Evolutionary conservation across 495 filamentous ascomycete species (phyloP).

Genomic region (Aspergillus saccharolyticus): DNA sequence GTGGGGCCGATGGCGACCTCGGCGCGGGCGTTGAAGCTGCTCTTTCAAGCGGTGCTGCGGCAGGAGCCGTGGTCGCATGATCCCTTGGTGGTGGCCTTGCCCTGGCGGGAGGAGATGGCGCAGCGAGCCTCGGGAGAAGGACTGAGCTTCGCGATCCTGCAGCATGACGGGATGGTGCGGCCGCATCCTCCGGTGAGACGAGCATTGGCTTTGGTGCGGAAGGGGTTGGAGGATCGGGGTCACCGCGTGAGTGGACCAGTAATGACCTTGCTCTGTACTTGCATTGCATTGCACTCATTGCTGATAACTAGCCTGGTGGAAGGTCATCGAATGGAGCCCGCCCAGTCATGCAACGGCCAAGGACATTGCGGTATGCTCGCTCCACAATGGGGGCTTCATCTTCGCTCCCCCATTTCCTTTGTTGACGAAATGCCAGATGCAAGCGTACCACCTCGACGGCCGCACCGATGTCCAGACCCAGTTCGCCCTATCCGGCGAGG

Average conservation of each 20-base stretch:
- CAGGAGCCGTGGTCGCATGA: constrained; percentile 62
- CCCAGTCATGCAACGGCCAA: constrained; percentile 39
- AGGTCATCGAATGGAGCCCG: constrained; percentile 56
- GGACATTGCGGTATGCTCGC: constrained; percentile 26
- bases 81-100: constrained; percentile 55
- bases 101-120: constrained; percentile 55
- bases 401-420: no score
- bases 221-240: constrained; percentile 47
- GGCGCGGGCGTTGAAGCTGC: constrained; percentile 43
- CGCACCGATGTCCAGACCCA: constrained; percentile 46
- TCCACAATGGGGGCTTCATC: no score
- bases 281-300: no score
- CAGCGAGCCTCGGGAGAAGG: constrained; percentile 28
- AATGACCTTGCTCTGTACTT: neutral
- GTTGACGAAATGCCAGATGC: neutral
- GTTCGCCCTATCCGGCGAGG: constrained; percentile 54
- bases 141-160: constrained; percentile 51
- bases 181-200: constrained; percentile 52
- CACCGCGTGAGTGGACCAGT: constrained; percentile 38
- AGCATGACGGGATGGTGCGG: constrained; percentile 43
- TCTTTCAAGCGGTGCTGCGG: constrained; percentile 51
- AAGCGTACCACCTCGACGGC: constrained; percentile 41
- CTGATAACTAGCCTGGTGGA: no score
- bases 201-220: constrained; percentile 48
- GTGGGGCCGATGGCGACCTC: constrained; percentile 53